Conservation (phyloP, 2,329 filamentous ascomycete genomes). For the Orbilia oligospora region DNA sequence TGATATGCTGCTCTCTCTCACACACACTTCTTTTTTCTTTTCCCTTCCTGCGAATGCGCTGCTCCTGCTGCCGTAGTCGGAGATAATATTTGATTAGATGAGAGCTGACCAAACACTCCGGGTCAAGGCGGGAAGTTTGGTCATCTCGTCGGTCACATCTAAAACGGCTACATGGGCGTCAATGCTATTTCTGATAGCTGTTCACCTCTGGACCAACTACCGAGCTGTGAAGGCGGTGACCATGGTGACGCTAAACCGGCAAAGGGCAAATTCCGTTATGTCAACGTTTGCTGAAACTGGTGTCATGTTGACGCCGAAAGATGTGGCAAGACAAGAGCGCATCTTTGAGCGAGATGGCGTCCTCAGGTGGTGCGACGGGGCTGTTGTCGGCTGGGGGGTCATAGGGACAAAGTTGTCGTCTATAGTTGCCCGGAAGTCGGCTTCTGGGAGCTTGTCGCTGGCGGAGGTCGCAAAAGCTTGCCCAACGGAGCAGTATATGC, state of each 20-base stretch:
- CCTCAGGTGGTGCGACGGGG: slow-evolving; percentile 71
- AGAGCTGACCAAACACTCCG: slow-evolving; percentile 52
- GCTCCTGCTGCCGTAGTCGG: slow-evolving; percentile 2
- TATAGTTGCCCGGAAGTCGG: slow-evolving; percentile 63
- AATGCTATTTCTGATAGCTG: slow-evolving; percentile 78
- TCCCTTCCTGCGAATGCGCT: slow-evolving; percentile 16
- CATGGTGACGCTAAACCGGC: slow-evolving; percentile 87
- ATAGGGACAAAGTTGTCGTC: slow-evolving; percentile 71
- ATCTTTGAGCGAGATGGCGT: slow-evolving; percentile 77
- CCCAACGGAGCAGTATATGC: slow-evolving; percentile 73
- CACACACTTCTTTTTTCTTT: slow-evolving; percentile 21
- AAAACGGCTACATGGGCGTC: slow-evolving; percentile 80
- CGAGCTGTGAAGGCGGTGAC: slow-evolving; percentile 85
- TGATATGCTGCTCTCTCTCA: not conserved
- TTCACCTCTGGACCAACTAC: slow-evolving; percentile 89
- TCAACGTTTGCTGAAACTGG: slow-evolving; percentile 72
- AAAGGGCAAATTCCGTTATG: slow-evolving; percentile 85
- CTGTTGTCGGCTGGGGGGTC: slow-evolving; percentile 71
- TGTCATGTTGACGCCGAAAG: slow-evolving; percentile 74
- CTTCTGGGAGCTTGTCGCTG: slow-evolving; percentile 53
- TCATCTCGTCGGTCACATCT: slow-evolving; percentile 82
- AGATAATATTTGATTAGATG: slow-evolving; percentile 41
- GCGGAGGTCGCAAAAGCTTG: slow-evolving; percentile 65
- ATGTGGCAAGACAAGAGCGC: slow-evolving; percentile 75
- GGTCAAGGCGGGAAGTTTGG: slow-evolving; percentile 77